Conservation (phyloP, 2,329 filamentous ascomycete genomes). For the Claviceps lovelessii region DNA sequence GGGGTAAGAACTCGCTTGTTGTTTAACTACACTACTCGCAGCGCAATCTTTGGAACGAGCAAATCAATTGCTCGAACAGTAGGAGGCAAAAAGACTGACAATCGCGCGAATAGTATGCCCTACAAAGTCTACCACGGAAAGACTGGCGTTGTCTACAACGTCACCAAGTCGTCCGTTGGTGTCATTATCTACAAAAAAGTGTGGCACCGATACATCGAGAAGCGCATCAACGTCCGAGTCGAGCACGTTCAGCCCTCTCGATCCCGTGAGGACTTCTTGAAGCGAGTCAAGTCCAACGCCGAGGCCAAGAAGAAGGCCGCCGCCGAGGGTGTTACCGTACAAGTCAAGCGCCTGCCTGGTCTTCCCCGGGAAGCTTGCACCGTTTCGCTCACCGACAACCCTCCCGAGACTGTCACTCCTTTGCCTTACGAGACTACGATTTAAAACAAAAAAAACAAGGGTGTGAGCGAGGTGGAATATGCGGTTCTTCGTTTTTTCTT, state of each 20-base stretch:
- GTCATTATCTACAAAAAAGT: conserved; percentile 99
- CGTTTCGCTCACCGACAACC: conserved; percentile 66
- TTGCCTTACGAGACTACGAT: conserved; percentile 98
- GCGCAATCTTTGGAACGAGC: not conserved
- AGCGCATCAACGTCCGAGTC: conserved; percentile 97
- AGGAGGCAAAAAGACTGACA: conserved; percentile 18
- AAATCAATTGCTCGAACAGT: not conserved
- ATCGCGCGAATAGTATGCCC: conserved; percentile 57
- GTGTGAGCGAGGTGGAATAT: conserved; percentile 8
- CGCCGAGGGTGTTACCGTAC: conserved; percentile 69
- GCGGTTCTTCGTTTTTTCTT: conserved; percentile 24
- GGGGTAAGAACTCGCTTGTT: conserved; percentile 48
- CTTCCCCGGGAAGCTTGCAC: conserved; percentile 69
- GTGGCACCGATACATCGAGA: conserved; percentile 99
- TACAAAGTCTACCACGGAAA: conserved; percentile 99
- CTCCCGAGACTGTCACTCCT: conserved; percentile 80
- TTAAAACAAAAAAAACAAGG: conserved; percentile 39
- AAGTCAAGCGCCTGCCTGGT: conserved; percentile 82
- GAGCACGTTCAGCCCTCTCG: conserved; percentile 93
- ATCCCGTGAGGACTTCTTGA: conserved; percentile 92
- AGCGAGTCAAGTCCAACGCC: conserved; percentile 92
- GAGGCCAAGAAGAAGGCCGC: conserved; percentile 86
- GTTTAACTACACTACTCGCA: not conserved
- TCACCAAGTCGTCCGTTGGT: conserved; percentile 93
- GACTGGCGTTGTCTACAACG: conserved; percentile 97